Percentiles rank a stretch among this genome's conserved stretches.
Conservation (phyloP, 371 early-diverging fungal species). For the Parasitella parasitica region DNA sequence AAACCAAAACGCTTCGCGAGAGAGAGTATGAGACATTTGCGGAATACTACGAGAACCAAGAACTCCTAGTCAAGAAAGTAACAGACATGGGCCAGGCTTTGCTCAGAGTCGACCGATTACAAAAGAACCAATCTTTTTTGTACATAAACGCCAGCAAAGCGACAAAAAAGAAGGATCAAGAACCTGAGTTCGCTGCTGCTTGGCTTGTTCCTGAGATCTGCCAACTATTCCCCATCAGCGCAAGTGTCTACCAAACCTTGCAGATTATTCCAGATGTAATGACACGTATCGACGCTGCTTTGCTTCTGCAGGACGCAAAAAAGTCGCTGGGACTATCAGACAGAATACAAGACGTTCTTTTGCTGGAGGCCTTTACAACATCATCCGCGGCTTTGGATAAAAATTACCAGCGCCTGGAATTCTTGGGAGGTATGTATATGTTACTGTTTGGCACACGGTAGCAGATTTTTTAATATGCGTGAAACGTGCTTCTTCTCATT, state of each 20-base stretch:
- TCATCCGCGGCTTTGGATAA: conserved; percentile 60
- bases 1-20: conserved; percentile 22
- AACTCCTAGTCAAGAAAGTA: conserved; percentile 1
- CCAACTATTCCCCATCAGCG: conserved; percentile 42
- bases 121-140: background rate
- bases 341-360: conserved; percentile 23
- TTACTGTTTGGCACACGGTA: too few relatives aligned
- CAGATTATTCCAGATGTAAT: conserved; percentile 66
- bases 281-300: conserved; percentile 61
- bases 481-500: too few relatives aligned
- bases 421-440: conserved; percentile 61
- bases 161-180: conserved; percentile 28
- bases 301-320: conserved; percentile 59
- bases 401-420: conserved; percentile 93
- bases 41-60: conserved; percentile 43
- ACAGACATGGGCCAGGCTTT: conserved; percentile 43
- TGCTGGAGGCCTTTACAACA: conserved; percentile 75
- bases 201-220: conserved; percentile 61
- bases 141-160: background rate
- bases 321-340: conserved; percentile 23
- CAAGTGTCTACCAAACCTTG: conserved; percentile 49
- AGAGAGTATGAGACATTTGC: conserved; percentile 39
- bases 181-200: conserved; percentile 21
- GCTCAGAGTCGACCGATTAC: conserved; percentile 30
- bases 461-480: too few relatives aligned